These are phyloP conservation scores for Alternaria gaisen DNA, from an alignment of 2,329 filamentous ascomycete genomes.

Conservation along the genomic window DNA sequence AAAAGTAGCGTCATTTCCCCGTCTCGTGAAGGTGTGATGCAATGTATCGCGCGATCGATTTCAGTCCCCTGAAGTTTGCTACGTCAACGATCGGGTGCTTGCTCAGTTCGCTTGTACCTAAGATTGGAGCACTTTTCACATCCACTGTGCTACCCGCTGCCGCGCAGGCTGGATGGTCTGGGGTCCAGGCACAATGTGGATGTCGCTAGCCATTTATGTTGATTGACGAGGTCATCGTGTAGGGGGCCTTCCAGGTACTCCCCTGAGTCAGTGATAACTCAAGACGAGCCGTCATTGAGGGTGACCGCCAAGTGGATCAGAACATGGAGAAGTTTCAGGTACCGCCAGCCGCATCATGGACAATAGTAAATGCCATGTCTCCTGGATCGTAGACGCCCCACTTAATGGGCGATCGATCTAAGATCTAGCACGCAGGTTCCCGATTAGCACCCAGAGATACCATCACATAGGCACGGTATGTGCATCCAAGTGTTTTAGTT, in stretches of 20 bases:
- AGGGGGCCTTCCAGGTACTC: not conserved
- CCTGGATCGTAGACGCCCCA: constrained; percentile 1
- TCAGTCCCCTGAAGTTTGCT: not conserved
- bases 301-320: not conserved
- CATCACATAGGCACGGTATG: not conserved
- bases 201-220: constrained; percentile 7
- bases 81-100: constrained; percentile 20
- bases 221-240: constrained; percentile 8
- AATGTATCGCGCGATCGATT: constrained; percentile 7
- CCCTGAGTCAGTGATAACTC: not conserved
- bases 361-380: constrained; percentile 11
- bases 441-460: not conserved
- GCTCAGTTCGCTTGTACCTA: not conserved
- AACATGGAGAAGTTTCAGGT: constrained; percentile 12
- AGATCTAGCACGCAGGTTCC: constrained; percentile 14
- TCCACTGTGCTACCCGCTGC: not conserved
- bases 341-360: not conserved
- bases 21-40: not conserved
- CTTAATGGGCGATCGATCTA: constrained; percentile 10
- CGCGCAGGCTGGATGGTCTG: not conserved
- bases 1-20: not conserved
- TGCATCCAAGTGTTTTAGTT: not conserved
- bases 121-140: not conserved
- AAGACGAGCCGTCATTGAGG: not conserved
- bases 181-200: constrained; percentile 1